Conservation (phyloP, 148 eudicot species). For the Linanthus parryae region DNA sequence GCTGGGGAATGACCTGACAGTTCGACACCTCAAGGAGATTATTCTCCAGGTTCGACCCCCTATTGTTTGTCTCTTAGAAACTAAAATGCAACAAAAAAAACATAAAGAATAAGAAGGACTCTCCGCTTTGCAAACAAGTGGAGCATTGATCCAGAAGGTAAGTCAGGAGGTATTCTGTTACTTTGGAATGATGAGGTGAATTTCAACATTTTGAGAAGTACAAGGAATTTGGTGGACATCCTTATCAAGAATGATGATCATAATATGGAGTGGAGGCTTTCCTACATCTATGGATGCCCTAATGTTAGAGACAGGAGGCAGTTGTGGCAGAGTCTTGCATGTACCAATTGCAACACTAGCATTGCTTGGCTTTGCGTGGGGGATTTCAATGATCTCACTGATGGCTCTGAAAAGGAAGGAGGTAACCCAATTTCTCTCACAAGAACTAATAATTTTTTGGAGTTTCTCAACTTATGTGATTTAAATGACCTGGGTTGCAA, state of each 20-base stretch:
- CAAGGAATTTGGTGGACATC: not conserved
- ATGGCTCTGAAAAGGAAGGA: not conserved
- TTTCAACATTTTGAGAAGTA: not conserved
- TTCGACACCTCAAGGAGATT: not conserved
- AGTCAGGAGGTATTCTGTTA: not conserved
- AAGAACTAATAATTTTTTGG: not conserved
- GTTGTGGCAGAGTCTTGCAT: not conserved
- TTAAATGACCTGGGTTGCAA: not conserved
- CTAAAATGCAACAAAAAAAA: not conserved
- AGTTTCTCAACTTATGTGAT: not conserved
- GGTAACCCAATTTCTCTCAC: not conserved
- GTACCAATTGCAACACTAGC: not conserved
- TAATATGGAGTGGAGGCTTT: not conserved
- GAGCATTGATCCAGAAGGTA: not conserved
- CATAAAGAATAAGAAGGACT: not conserved
- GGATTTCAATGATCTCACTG: not conserved
- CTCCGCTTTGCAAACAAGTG: not conserved
- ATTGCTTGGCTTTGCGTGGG: not conserved
- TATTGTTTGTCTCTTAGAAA: not conserved
- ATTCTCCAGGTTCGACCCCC: not conserved
- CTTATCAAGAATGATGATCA: not conserved
- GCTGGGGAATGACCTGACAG: slow-evolving; percentile 1
- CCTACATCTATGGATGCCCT: not conserved
- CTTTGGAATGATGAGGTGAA: not conserved
- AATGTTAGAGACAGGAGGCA: not conserved